Percentiles rank a stretch among this genome's conserved stretches.
Conservation (phyloP, 2,329 filamentous ascomycete genomes). For the Pseudopyrenochaeta lycopersici region DNA sequence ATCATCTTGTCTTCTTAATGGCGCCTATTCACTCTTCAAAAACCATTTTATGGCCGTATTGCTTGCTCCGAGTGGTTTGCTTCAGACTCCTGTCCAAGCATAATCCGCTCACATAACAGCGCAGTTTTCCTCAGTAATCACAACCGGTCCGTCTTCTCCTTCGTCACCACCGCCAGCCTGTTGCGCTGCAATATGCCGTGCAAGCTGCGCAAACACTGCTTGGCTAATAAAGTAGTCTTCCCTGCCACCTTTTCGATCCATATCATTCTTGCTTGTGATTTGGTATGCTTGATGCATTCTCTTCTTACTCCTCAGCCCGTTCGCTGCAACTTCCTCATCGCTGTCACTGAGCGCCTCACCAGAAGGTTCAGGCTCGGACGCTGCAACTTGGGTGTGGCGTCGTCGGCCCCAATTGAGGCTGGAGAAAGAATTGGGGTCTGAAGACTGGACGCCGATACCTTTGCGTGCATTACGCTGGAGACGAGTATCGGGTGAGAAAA, state of each 20-base stretch:
- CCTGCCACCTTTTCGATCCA: constrained; percentile 65
- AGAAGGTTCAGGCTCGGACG: constrained; percentile 7
- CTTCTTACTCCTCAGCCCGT: constrained; percentile 64
- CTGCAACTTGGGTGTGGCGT: constrained; percentile 18
- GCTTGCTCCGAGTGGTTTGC: no score
- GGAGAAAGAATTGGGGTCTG: constrained; percentile 53
- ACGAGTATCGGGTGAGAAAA: constrained; percentile 69
- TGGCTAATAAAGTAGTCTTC: constrained; percentile 65
- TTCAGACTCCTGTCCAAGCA: neutral
- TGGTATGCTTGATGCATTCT: constrained; percentile 68
- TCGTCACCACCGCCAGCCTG: constrained; percentile 25
- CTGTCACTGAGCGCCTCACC: constrained; percentile 34
- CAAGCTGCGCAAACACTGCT: constrained; percentile 48
- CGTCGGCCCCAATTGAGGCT: constrained; percentile 44
- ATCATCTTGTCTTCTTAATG: no score
- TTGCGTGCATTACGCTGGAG: constrained; percentile 66
- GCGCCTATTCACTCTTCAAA: no score
- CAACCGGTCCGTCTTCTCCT: constrained; percentile 29
- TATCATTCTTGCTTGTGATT: constrained; percentile 70
- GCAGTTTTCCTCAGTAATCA: constrained; percentile 45
- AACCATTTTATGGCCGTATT: no score
- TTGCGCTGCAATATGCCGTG: constrained; percentile 41
- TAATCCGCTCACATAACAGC: constrained; percentile 29
- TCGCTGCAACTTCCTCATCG: constrained; percentile 50
- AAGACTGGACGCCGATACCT: constrained; percentile 66